Evolutionary conservation across 208 protist species (phyloP), one percentile per base, ranked within the genome.

Genomic region (Trypanosoma conorhini): DNA sequence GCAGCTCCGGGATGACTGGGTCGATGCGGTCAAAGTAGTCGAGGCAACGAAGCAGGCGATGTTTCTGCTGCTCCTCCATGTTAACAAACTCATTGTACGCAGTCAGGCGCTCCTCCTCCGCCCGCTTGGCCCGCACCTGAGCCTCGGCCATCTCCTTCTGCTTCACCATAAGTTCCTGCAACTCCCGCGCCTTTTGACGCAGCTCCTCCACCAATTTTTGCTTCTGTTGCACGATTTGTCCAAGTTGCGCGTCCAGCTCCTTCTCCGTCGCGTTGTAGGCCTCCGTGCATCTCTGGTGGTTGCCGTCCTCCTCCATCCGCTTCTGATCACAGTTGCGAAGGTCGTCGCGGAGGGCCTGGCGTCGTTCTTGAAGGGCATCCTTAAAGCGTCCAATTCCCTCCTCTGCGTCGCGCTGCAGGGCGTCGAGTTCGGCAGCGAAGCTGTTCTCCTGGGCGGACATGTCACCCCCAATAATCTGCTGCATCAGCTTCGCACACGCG

Each of bases 61-160:
- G 54, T 48, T 70, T 65, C 75, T 91, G 84, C 69, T 94, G 89
- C 30, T 85, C 76, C 15, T 81, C 81, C 28, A 94, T 74, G 44
- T 79, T 71, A n/a, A 79, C 70, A 65, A 94, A 94, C 78, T 94
- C 89, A 60, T 90, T 82, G 76, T 86, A 81, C 24, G 89, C 66
- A 24, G 89, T 89, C 15, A 80, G 31, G 46, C 87, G 89, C 71
- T 85, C 35, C 55, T 85, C 86, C 67, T 90, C 87, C 19, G 30
- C 80, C 60, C 62, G 60, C 62, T 91, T 87, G 5, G 75, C 79
- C 56, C 75, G 58, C 13, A 85, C 72, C 54, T 80, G 67, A 21
- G 67, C 75, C 44, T 88, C 77, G 38, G 81, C 76, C 12, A 92
- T 12, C 31, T 75, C 52, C 40, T 83, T 85, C 74, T 92, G 89